phyloP scores from a whole-genome alignment of 495 filamentous ascomycete genomes.

The Hyaloscypha finlandica region DNA sequence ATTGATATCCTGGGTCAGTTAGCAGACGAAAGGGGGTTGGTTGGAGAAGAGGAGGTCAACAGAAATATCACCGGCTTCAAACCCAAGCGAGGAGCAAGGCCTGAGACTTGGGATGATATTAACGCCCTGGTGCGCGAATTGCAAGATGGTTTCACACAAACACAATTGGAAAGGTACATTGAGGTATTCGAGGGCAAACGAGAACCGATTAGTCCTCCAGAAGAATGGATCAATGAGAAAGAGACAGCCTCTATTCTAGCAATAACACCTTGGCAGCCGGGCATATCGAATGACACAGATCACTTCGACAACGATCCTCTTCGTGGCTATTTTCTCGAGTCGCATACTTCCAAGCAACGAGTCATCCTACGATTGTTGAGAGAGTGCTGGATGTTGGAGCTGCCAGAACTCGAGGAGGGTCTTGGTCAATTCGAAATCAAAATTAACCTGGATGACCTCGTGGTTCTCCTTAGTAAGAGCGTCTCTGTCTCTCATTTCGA shows the following conservation, averaged over 20 bases:
- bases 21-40: conserved; percentile 30
- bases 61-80: conserved; percentile 46
- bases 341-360: conserved; percentile 30
- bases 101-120: conserved; percentile 40
- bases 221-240: conserved; percentile 20
- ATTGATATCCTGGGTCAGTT: conserved; percentile 38
- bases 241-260: conserved; percentile 28
- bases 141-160: conserved; percentile 42
- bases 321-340: conserved; percentile 29
- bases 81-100: conserved; percentile 32
- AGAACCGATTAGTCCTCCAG: conserved; percentile 16
- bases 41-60: conserved; percentile 35
- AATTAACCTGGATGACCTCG: conserved; percentile 21
- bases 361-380: conserved; percentile 26
- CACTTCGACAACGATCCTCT: conserved; percentile 26
- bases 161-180: conserved; percentile 44
- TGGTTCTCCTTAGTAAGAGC: conserved; percentile 27
- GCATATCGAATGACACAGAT: conserved; percentile 37
- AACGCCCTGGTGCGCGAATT: conserved; percentile 40
- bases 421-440: conserved; percentile 33
- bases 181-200: conserved; percentile 19
- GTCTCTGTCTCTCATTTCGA: no score
- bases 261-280: conserved; percentile 39
- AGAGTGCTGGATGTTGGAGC: conserved; percentile 31
- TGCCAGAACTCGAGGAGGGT: conserved; percentile 22